These are phyloP conservation scores for Gorgonomyces haynaldii DNA, from an alignment of 192 early-diverging fungal genomes.

Conservation along the genomic window DNA sequence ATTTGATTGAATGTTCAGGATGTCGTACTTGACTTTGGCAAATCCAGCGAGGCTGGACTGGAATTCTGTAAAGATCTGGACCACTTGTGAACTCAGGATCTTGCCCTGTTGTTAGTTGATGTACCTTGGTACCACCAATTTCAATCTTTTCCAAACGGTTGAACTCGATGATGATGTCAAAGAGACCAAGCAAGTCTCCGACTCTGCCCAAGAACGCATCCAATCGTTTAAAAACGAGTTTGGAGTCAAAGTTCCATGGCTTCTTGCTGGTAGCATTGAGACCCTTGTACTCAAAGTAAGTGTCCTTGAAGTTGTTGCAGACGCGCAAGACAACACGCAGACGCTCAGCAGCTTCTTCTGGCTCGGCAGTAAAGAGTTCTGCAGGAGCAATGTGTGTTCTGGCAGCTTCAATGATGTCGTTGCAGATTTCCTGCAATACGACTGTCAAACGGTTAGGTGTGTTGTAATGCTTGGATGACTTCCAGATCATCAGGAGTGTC, in stretches of 20 bases:
- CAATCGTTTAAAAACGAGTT: constrained; percentile 42
- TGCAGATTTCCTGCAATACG: constrained; percentile 50
- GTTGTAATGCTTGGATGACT: constrained; percentile 47
- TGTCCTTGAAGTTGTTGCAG: constrained; percentile 38
- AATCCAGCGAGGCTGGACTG: constrained; percentile 32
- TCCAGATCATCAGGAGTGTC: constrained; percentile 45
- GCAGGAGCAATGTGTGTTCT: constrained; percentile 42
- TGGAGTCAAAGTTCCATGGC: constrained; percentile 54
- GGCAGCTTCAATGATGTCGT: constrained; percentile 55
- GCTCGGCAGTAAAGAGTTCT: constrained; percentile 47
- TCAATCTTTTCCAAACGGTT: constrained; percentile 58
- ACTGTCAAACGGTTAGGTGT: constrained; percentile 44
- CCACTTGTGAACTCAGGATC: constrained; percentile 51
- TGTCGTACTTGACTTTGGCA: constrained; percentile 48
- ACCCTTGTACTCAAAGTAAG: constrained; percentile 37
- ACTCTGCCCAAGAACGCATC: constrained; percentile 45
- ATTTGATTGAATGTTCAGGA: constrained; percentile 32
- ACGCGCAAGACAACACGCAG: constrained; percentile 36
- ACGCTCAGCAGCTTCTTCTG: constrained; percentile 50
- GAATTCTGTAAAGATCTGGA: constrained; percentile 51
- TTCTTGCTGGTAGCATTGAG: constrained; percentile 22
- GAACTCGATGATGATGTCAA: constrained; percentile 61
- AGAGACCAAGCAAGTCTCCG: constrained; percentile 39
- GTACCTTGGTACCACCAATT: constrained; percentile 56
- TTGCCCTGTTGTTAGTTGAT: constrained; percentile 31